These are phyloP conservation scores for Candida sphagnicola DNA, from an alignment of 805 yeast genomes.

Conservation along the genomic window DNA sequence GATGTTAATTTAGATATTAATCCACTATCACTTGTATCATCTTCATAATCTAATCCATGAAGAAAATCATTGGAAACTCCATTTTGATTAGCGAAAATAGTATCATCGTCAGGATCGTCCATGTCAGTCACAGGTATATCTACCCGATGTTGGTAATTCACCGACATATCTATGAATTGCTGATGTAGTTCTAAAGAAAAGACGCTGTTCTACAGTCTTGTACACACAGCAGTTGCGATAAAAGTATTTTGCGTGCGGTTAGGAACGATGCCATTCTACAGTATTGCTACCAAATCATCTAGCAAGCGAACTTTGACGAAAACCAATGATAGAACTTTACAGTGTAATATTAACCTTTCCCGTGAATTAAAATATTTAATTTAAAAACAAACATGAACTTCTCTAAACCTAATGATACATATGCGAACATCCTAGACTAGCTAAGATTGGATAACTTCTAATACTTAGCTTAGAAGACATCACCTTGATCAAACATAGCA, in stretches of 20 bases:
- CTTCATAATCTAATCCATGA: slow-evolving; percentile 22
- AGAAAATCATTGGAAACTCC: slow-evolving; percentile 9
- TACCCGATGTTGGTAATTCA: slow-evolving; percentile 29
- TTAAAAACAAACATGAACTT: not conserved
- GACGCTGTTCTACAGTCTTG: not conserved
- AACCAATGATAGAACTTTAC: too few relatives aligned
- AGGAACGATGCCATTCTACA: too few relatives aligned
- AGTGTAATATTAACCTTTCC: not conserved
- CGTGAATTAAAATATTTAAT: not conserved
- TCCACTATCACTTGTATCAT: not conserved
- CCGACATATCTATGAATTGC: slow-evolving; percentile 18
- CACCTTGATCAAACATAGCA: slow-evolving; percentile 98
- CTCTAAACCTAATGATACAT: not conserved
- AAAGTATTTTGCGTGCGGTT: too few relatives aligned
- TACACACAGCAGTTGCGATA: too few relatives aligned
- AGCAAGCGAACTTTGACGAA: too few relatives aligned
- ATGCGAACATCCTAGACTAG: not conserved
- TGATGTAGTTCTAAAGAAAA: too few relatives aligned
- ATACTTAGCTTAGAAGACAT: slow-evolving; percentile 39
- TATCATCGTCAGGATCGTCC: slow-evolving; percentile 41
- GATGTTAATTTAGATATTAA: not conserved
- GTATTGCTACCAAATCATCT: not conserved
- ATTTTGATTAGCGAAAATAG: slow-evolving; percentile 18
- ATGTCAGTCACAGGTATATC: slow-evolving; percentile 57
- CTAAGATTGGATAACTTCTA: not conserved